Evolutionary conservation across 2,329 filamentous ascomycete species (phyloP), one percentile per base, ranked within the genome.

Genomic region (Arachnomyces sp.): DNA sequence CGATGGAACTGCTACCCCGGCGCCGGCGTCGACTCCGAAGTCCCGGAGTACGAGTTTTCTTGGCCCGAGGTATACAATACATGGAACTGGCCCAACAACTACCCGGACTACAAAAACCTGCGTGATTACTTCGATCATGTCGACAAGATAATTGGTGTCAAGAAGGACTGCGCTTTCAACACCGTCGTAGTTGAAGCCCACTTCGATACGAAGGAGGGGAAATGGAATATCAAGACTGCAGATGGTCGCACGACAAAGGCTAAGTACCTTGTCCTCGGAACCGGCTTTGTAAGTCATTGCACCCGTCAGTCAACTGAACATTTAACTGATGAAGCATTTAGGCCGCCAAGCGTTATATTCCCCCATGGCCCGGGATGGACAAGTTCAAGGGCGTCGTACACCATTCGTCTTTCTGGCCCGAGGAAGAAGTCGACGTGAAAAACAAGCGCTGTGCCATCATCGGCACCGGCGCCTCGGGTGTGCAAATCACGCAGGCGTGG

Each of bases 381-480:
- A 44, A 44, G 18, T 83, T 80, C 66, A 68, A 76, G 41, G 80
- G 80, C 14, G 56, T 68, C 12, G 68, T 80, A 9, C 69, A 77
- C 49, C 77, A 81, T 54, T 74, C 75, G 0, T 77, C 74, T 1
- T 74, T 74, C 55, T 80, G 78, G 78, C 77, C 78, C 1, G 66
- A 76, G 6, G 61, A 70, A 3, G 65, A 72, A 4, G 64, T 82
- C n/a, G 66, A 74, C 38, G 68, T 78, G 18, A 67, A 67, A 31
- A 70, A 69, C 34, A 83, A 83, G 55, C 68, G 71, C 13, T 71
- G 76, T 37, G 79, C 72, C 12, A 71, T 83, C 41, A 74, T 84
- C 28, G 80, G 80, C 9, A 82, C 78, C 0, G 80, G 80, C 1
- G 75, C 78, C 0, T 77, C 77, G 0, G 80, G 79, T 1, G 72